Base-by-base conservation (phyloP, 495 filamentous ascomycete species). In the Pyrenula massariospora region DNA sequence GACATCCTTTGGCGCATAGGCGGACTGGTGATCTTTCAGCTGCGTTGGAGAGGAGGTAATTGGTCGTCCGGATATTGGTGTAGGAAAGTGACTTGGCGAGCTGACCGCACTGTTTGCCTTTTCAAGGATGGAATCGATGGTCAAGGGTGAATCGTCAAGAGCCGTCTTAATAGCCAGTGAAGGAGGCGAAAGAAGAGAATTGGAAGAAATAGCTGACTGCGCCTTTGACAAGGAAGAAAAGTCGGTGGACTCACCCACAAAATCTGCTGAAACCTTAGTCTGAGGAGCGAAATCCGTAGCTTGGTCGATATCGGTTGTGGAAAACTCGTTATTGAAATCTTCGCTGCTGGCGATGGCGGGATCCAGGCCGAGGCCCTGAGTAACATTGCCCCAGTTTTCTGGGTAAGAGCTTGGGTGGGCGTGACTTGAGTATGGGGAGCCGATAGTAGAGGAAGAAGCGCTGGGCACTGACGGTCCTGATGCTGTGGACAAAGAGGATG, bases 391-490 rank as follows among this genome's bases (percentile, higher is more conserved):
- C 80, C 85, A 88, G 59, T 82, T 73, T 47, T 77, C 72, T 62
- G 70, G 79, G 66, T 63, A 82, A 65, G 75, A 71, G 47, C 79
- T 70, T 53, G 77, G 72, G 48, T 85, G 79, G 19, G 80, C 74
- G 57, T 79, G 77, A 54, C 78, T 79, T 0, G 85, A 85, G 58
- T 84, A 86, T 20, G 91, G 91, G 10, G 91, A 96, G 25, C 85
- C 88, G 62, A 88, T 85, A 25, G 84, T 79, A 2, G 91, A 95
- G 1, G 91, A 93, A 15, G 87, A 78, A 12, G 85, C 84, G 63
- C 82, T 84, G 23, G 77, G 76, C 56, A 79, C 74, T 12, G 88
- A 91, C 12, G 84, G 80, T 1, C 79, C 85, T 2, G 89, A 93
- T 23, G 86, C 84, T 55, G 85, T 88, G 15, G 87, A 90, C 52